Conservation (phyloP, 345 rosid species). For the Eutrema yunnanense region DNA sequence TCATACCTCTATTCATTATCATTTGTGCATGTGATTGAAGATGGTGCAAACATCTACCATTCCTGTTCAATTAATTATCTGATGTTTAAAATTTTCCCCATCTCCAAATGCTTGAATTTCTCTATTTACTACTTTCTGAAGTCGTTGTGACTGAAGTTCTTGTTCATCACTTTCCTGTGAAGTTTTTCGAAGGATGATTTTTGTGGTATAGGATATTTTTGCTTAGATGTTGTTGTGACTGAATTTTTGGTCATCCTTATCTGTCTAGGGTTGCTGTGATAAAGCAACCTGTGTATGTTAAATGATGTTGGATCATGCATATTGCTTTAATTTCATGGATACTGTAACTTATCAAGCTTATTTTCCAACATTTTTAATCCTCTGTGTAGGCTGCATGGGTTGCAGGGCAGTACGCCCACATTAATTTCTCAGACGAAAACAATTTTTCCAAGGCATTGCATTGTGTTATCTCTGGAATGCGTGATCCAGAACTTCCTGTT, state of each 20-base stretch:
- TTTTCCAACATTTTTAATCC: conserved; percentile 1
- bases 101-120: background rate
- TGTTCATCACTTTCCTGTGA: background rate
- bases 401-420: conserved; percentile 92
- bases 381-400: conserved; percentile 92
- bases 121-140: background rate
- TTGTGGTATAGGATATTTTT: conserved; percentile 7
- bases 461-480: conserved; percentile 86
- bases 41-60: background rate
- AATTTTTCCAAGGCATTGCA: conserved; percentile 81
- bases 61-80: background rate
- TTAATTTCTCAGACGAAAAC: conserved; percentile 72
- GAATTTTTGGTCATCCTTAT: background rate
- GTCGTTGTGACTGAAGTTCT: background rate
- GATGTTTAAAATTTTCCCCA: background rate
- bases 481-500: conserved; percentile 94
- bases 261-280: background rate
- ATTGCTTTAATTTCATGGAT: conserved; percentile 3
- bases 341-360: background rate
- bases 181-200: background rate
- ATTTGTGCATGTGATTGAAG: conserved; percentile 1
- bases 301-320: background rate
- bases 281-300: conserved; percentile 6
- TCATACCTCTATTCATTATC: background rate
- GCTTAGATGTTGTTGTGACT: background rate